Base-by-base conservation (phyloP, 2,329 filamentous ascomycete genomes). In the Thermochaetoides dissita region DNA sequence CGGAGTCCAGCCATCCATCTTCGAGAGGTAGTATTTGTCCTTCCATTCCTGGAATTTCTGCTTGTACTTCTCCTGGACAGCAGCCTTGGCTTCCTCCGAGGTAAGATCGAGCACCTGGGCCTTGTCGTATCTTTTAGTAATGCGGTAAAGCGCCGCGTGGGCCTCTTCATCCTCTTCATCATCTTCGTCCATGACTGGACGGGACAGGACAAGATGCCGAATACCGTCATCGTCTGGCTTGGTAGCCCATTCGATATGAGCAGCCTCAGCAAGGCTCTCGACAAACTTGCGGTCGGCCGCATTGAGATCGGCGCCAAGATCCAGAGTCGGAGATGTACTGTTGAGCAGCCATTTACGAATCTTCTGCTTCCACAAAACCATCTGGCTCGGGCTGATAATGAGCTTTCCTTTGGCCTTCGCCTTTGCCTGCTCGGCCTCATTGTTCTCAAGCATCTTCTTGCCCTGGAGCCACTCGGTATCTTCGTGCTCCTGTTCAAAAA, bases 31-130 rank as follows among this genome's bases (percentile, higher is more conserved):
- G 63, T 98, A 94, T 47, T 84, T 80, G 60, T 93, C 81, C 66
- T 95, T 98, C 91, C 91, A 98, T 43, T 79, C 75, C 47, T 79
- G 69, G 57, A 96, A 96, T 57, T 93, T 94, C 51, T 84, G 68
- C 53, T 95, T 79, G 59, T 98, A 98, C 53, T 91, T 81, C 58
- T 81, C 73, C 53, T 94, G 76, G 60, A 89, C 83, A 11, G 81
- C 75, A 39, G 76, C 72, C 58, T 91, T 80, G 10, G 82, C 82
- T 54, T 94, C 83, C 50, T 87, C 84, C 1, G 80, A 66, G 2
- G 82, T 81, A 38, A 85, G 63, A 53, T 96, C 88, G 34, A 91
- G 70, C 24, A 94, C 76, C 55, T 84, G 78, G 17, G 91, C 91
- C 51, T 85, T 89, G 55, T 96, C 88, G 57, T 95, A 98, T 46